Conservation (phyloP, 2,329 filamentous ascomycete species). For the Akanthomyces uredinophilus region DNA sequence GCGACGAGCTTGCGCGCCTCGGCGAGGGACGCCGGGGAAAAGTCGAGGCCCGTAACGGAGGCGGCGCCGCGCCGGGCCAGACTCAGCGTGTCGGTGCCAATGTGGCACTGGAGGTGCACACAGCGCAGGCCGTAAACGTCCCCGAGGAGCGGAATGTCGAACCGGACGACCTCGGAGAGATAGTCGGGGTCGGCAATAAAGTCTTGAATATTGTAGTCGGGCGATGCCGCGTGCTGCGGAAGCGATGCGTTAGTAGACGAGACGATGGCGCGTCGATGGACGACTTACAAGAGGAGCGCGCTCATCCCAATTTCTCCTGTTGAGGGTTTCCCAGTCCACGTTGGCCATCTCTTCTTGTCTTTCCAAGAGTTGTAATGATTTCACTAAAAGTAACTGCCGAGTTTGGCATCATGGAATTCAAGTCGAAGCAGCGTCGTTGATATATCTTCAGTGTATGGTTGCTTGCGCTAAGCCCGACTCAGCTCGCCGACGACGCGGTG, state of each 20-base stretch:
- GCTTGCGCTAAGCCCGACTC: background rate
- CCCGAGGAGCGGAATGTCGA: conserved; percentile 15
- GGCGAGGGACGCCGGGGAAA: conserved; percentile 13
- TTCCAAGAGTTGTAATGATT: background rate
- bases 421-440: background rate
- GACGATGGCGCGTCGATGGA: background rate
- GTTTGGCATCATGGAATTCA: background rate
- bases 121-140: conserved; percentile 13
- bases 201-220: conserved; percentile 14
- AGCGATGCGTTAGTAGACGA: background rate
- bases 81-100: conserved; percentile 18
- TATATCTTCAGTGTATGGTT: background rate
- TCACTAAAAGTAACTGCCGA: background rate
- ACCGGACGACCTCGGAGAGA: conserved; percentile 13
- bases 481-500: background rate
- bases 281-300: conserved; percentile 16
- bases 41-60: conserved; percentile 19
- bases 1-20: conserved; percentile 14
- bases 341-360: background rate
- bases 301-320: conserved; percentile 16
- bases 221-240: conserved; percentile 14
- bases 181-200: conserved; percentile 1
- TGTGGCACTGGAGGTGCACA: conserved; percentile 19
- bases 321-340: conserved; percentile 16
- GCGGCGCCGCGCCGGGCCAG: conserved; percentile 16